Base-by-base conservation (phyloP, 257 asterid species). In the Scutellaria barbata region DNA sequence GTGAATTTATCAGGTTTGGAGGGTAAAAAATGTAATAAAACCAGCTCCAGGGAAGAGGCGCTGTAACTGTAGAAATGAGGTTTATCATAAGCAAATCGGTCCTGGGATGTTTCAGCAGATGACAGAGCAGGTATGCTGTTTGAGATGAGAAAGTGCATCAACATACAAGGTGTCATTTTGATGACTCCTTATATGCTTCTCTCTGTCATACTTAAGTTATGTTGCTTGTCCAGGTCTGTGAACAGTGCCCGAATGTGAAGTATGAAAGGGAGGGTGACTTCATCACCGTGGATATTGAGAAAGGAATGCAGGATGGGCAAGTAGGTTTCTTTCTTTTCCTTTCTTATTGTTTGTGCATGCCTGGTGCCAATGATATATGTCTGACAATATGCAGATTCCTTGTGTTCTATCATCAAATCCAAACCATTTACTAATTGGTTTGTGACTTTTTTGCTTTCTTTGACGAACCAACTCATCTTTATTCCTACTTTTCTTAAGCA, bases 101-200 rank as follows among this genome's bases (percentile, higher is more conserved):
- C 99, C 97, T 0, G 99, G 99, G 68, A 95, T 95, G 99, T 95
- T 87, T 83, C 99, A 95, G 84, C 99, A 95, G 88, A 92, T 92
- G 99, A 95, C 99, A 6, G 98, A 95, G 81, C 97, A 95, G 95
- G 99, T 90, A 82, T 40, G 39, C 58, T 57, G 2, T 33, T 60
- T 70, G 18, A 52, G 45, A 10, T 33, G 5, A n/a, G 51, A 66
- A 60, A 41, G 40, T 65, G 59, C 68, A 18, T 53, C 37, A 25
- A 39, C 17, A 50, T 30, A 10, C 52, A 41, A 35, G 40, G 20
- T 18, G 25, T 25, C 58, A 43, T 14, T 18, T 55, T 45, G 35
- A 18, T n/a, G 51, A 58, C 58, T 40, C 59, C 59, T 48, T 51
- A 69, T 57, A 58, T 55, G 56, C 47, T 54, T 73, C n/a, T 40